Evolutionary conservation across 768 basidiomycete species (phyloP), one percentile per base, ranked within the genome.

Genomic region (Termitomyces bulborhizus): DNA sequence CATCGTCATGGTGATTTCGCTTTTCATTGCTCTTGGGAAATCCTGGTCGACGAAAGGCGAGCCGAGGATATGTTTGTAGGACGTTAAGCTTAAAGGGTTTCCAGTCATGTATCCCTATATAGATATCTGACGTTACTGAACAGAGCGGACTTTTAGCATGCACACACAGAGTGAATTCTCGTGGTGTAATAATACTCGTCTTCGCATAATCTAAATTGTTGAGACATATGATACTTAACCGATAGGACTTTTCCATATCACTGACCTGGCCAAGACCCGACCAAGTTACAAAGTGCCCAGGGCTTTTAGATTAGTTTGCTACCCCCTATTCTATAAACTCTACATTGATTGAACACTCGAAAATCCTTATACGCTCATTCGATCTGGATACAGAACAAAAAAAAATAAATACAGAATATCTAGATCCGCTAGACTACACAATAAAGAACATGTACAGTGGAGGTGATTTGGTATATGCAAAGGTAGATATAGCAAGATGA

Each of bases 21-120:
- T 94, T 21, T 79, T 82, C 53, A 74, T 94, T 42, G 90, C 91
- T 8, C 69, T 97, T 26, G 72, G 76, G 5, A 93, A 93, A 69
- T 81, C 84, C 46, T 94, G 88, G 88, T 85, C 83, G 42, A 74
- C 74, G 13, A 83, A 85, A 64, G 88, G 87, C 53, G 75, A 81
- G 43, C 80, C 83, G 13, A 90, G 82, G 71, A 85, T 90, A 49
- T 92, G 90, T 71, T 68, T 78, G 53, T 90, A 76, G 50, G 15
- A 15, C 26, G 21, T 47, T n/a, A n/a, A 39, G 43, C 1, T 29
- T 9, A 8, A 9, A 18, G 24, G 6, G 24, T 37, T 24, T 16
- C 9, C 3, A 3, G n/a, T 32, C 12, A 21, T 46, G 18, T 40
- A 41, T 54, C 32, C 11, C 46, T 11, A 37, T 27, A 24, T 47